phyloP scores from a whole-genome alignment of 495 filamentous ascomycete genomes.

The Neurospora sp. region DNA sequence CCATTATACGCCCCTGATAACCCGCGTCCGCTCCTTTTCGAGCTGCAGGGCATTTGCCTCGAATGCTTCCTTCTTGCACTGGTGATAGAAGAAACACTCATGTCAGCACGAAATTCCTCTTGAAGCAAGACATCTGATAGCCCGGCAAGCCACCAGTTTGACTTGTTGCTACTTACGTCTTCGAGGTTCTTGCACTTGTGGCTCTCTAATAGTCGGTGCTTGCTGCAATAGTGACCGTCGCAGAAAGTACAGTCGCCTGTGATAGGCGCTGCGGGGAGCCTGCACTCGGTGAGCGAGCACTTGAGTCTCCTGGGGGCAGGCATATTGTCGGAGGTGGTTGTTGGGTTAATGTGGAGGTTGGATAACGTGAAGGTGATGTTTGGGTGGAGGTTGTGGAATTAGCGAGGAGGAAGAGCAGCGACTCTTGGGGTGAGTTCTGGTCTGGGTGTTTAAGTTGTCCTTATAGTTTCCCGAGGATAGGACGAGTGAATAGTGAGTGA shows the following conservation, averaged over 20 bases:
- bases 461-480: background rate
- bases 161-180: constrained; percentile 47
- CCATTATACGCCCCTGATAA: constrained; percentile 39
- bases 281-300: constrained; percentile 86
- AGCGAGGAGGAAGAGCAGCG: background rate
- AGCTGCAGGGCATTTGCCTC: constrained; percentile 87
- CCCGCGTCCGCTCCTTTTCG: constrained; percentile 72
- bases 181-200: constrained; percentile 92
- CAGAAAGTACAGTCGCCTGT: constrained; percentile 96
- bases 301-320: constrained; percentile 64
- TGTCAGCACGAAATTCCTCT: constrained; percentile 23
- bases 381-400: constrained; percentile 8
- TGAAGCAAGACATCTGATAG: constrained; percentile 28
- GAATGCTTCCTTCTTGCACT: constrained; percentile 91
- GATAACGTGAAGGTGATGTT: constrained; percentile 6
- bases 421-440: background rate
- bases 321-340: constrained; percentile 36
- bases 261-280: constrained; percentile 73
- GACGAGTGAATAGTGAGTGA: constrained; percentile 9
- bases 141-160: constrained; percentile 42
- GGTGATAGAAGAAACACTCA: constrained; percentile 8
- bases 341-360: background rate
- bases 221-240: constrained; percentile 83
- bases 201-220: constrained; percentile 85
- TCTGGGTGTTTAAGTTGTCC: background rate